Conservation (phyloP, 345 rosid genomes). For the Boechera stricta region DNA sequence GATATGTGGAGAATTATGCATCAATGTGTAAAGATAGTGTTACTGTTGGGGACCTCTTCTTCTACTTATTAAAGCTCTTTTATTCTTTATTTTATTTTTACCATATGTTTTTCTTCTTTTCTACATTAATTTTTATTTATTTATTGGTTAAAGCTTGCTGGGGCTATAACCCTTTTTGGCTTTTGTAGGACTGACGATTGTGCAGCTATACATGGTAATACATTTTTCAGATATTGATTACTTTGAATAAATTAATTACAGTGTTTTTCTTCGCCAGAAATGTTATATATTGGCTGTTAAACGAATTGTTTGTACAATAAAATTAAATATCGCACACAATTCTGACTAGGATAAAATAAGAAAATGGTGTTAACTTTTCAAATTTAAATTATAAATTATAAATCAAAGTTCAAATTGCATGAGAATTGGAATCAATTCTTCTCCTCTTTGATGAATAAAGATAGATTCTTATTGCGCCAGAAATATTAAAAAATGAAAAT, state of each 20-base stretch:
- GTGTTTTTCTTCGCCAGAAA: not conserved
- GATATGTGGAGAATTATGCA: constrained; percentile 49
- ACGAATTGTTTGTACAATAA: constrained; percentile 2
- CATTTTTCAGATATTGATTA: constrained; percentile 36
- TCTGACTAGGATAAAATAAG: constrained; percentile 13
- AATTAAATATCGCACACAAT: constrained; percentile 27
- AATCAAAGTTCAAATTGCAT: constrained; percentile 45
- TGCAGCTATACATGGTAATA: constrained; percentile 48
- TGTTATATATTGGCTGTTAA: not conserved
- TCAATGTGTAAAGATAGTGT: constrained; percentile 54
- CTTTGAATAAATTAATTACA: not conserved
- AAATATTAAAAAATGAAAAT: constrained; percentile 40
- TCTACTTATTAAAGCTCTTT: constrained; percentile 48
- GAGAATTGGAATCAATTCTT: constrained; percentile 74
- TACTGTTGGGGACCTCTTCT: constrained; percentile 60
- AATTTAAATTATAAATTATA: constrained; percentile 25
- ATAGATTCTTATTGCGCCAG: constrained; percentile 52
- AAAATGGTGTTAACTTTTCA: constrained; percentile 27
- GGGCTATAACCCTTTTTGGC: constrained; percentile 56
- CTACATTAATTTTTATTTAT: constrained; percentile 26
- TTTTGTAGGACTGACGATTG: constrained; percentile 91
- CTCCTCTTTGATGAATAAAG: constrained; percentile 73
- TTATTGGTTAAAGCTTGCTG: constrained; percentile 50
- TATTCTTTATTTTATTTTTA: constrained; percentile 42
- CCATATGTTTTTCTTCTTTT: constrained; percentile 41